Evolutionary conservation across 2,329 filamentous ascomycete species (phyloP), one percentile per base, ranked within the genome.

Genomic region (Pseudogymnoascus sp.): DNA sequence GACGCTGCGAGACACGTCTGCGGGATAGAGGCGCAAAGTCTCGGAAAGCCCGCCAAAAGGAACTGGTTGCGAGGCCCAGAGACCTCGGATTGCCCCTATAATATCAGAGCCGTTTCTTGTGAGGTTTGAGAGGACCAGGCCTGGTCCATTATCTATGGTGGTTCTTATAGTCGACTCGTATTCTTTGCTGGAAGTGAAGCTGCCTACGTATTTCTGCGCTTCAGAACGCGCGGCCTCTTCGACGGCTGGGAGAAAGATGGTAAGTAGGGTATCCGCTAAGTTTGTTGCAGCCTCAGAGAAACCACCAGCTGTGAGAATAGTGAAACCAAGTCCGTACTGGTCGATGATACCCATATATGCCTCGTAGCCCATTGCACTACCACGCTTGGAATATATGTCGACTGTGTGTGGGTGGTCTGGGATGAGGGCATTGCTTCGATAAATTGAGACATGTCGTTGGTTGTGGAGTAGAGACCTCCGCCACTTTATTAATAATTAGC

Each of bases 381-480:
- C 47, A 17, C 47, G 47, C n/a, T 57, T 57, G 47, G 47, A 57
- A 57, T 57, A 57, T 31, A 57, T 11, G 28, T 57, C 47, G 26
- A 57, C n/a, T 33, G 47, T 57, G n/a, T 57, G 47, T 33, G 26
- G 40, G 13, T 57, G 35, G 7, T 63, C 44, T 17, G 62, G 44
- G 28, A 47, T 63, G 8, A 63, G n/a, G 11, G 17, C 60, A 7
- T 35, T 17, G 9, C 44, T 23, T 17, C 62, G 62, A 63, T 53
- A 13, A 78, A 77, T 74, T 10, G 71, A 69, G 23, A 63, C 13
- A 63, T 38, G 19, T 63, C 47, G 33, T 31, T 63, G 11, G 77
- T 75, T 4, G 78, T 70, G 2, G 74, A 71, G 59, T 75, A 75
- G 36, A 68, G 70, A 2, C 78, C 71, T 31, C 75, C 72, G 0